Percentiles rank a stretch among this genome's conserved stretches.
Conservation (phyloP, 2,329 filamentous ascomycete species). For the Scytalidium lignicola region DNA sequence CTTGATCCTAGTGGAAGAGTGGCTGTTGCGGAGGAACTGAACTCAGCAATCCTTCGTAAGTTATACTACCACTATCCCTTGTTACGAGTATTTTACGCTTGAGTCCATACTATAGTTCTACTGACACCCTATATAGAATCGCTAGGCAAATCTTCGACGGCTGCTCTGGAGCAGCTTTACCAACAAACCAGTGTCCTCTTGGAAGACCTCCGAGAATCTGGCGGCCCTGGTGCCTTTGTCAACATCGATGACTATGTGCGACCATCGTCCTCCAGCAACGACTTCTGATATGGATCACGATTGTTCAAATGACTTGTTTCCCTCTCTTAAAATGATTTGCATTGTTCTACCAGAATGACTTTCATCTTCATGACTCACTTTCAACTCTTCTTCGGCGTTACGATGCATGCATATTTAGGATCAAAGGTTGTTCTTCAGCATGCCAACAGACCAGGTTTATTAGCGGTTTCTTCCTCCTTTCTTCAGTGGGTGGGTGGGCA, state of each 20-base stretch:
- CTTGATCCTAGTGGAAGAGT: conserved; percentile 71
- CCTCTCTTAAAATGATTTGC: neutral
- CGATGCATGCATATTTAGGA: conserved; percentile 12
- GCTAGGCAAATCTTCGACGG: conserved; percentile 81
- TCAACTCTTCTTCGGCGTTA: conserved; percentile 11
- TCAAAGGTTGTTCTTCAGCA: neutral
- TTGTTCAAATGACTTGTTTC: neutral
- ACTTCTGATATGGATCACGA: neutral
- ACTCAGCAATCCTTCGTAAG: conserved; percentile 75
- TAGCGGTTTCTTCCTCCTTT: neutral
- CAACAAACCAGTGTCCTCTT: conserved; percentile 83
- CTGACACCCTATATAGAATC: conserved; percentile 54
- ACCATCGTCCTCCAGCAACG: conserved; percentile 3
- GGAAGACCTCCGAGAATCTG: conserved; percentile 74
- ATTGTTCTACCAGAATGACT: neutral
- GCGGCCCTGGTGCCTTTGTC: conserved; percentile 78
- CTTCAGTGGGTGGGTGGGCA: neutral
- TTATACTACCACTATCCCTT: conserved; percentile 6
- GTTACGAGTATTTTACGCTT: too few relatives aligned
- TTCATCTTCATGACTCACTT: neutral
- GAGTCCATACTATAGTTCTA: neutral
- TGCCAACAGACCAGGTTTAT: neutral
- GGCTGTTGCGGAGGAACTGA: conserved; percentile 85
- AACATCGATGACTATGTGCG: conserved; percentile 53
- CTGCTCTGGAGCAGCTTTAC: conserved; percentile 78